Percentiles rank a stretch among this genome's conserved stretches.
These are phyloP conservation scores for Phoenix dactylifera DNA, from an alignment of 176 grass and related monocot genomes.

Conservation along the genomic window DNA sequence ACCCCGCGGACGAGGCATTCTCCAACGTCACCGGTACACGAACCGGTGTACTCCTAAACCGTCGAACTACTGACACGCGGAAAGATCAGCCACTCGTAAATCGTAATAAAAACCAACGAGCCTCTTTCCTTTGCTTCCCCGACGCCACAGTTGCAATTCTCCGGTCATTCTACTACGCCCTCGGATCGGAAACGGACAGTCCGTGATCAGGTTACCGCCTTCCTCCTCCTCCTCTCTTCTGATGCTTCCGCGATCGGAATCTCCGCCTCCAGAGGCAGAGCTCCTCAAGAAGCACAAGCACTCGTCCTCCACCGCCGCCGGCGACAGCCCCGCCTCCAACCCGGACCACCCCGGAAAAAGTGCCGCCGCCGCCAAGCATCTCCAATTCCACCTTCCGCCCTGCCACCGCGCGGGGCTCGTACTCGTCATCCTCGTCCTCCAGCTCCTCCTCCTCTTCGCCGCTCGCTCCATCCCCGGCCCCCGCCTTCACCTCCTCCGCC, in stretches of 20 bases:
- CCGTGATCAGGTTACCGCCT: not conserved
- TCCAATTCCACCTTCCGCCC: not conserved
- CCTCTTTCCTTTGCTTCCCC: too few species aligned
- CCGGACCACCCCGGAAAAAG: not conserved
- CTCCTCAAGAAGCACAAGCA: not conserved
- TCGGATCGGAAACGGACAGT: too few species aligned
- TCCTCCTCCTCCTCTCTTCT: not conserved
- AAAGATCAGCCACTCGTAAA: too few species aligned
- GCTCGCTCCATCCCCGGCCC: constrained; percentile 34
- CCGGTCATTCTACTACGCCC: constrained; percentile 6
- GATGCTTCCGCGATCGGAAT: constrained; percentile 1
- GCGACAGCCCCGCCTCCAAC: not conserved
- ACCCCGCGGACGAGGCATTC: too few species aligned
- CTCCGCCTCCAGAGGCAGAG: not conserved
- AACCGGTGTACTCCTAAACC: too few species aligned
- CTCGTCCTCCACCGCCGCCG: not conserved
- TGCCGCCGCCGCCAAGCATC: not conserved
- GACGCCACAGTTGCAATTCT: not conserved
- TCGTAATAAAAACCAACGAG: too few species aligned
- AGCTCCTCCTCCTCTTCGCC: constrained; percentile 42
- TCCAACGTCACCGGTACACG: too few species aligned
- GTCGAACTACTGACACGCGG: too few species aligned
- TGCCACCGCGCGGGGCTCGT: constrained; percentile 19
- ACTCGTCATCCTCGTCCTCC: constrained; percentile 34
- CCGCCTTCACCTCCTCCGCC: not conserved